These are phyloP conservation scores for Leishmania lainsoni DNA, from an alignment of 208 protist species.

Conservation along the genomic window DNA sequence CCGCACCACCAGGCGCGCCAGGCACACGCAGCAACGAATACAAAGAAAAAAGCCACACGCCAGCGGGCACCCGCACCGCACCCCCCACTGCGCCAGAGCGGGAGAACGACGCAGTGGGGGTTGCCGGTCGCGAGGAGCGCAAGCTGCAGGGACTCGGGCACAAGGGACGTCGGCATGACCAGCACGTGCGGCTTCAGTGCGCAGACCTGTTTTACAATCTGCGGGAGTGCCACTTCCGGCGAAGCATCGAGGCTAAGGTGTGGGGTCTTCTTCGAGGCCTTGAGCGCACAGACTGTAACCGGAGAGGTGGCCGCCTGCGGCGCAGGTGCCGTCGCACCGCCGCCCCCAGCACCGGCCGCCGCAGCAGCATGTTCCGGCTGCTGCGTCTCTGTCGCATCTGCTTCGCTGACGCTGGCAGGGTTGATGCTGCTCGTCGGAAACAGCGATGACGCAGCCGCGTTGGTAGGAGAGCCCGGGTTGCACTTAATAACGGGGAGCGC, in stretches of 20 bases:
- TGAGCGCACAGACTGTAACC: constrained; percentile 56
- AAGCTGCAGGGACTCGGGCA: constrained; percentile 53
- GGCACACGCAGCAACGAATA: background rate
- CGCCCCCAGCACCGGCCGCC: background rate
- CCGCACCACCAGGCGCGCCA: background rate
- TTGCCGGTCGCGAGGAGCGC: constrained; percentile 57
- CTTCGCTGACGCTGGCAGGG: background rate
- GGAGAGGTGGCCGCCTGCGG: constrained; percentile 11
- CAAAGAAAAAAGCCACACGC: background rate
- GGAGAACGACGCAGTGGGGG: constrained; percentile 71
- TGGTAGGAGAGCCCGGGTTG: background rate
- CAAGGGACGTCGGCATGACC: constrained; percentile 43
- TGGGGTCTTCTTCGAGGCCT: constrained; percentile 59
- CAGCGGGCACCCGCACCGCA: background rate
- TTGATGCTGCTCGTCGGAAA: background rate
- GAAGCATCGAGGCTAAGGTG: constrained; percentile 27
- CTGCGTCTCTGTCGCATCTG: background rate
- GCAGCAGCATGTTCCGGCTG: background rate
- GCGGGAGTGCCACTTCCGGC: constrained; percentile 40
- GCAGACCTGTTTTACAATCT: constrained; percentile 63
- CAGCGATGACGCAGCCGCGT: background rate
- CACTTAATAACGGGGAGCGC: constrained; percentile 3
- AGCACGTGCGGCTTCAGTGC: constrained; percentile 64
- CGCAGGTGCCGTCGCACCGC: background rate
- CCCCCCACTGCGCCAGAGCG: constrained; percentile 11